Conservation (phyloP, 2,329 filamentous ascomycete genomes). For the Fusarium graminum region DNA sequence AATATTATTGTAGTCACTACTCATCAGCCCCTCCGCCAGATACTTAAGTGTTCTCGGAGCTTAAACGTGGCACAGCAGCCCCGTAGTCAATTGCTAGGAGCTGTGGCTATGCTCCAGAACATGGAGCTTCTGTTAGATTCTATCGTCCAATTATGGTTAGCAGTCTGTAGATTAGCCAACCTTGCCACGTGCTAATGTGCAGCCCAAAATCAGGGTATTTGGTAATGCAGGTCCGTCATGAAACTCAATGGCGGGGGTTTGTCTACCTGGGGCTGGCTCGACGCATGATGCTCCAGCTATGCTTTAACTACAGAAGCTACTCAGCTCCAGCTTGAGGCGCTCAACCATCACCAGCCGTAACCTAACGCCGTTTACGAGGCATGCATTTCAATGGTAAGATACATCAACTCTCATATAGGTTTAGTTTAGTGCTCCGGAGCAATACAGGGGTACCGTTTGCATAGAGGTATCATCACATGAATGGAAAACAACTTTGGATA, state of each 20-base stretch:
- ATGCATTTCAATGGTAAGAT: neutral
- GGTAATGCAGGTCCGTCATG: conserved; percentile 21
- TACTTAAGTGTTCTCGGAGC: neutral
- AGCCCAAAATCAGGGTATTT: neutral
- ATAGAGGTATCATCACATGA: neutral
- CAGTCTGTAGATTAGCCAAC: neutral
- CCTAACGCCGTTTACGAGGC: neutral
- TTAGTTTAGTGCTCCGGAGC: neutral
- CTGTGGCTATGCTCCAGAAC: conserved; percentile 12
- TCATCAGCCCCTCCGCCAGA: neutral
- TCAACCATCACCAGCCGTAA: neutral
- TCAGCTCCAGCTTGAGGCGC: neutral
- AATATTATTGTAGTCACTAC: neutral
- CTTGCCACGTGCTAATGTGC: neutral
- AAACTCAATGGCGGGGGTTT: conserved; percentile 22
- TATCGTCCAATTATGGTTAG: conserved; percentile 12
- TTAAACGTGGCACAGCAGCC: conserved; percentile 20
- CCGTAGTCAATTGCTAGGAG: conserved; percentile 22
- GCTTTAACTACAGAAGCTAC: conserved; percentile 6
- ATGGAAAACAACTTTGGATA: neutral
- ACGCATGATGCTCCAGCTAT: conserved; percentile 14
- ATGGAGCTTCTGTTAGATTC: conserved; percentile 35
- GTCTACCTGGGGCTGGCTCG: conserved; percentile 12
- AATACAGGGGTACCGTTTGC: neutral
- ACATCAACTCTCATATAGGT: neutral